Base-by-base conservation (phyloP, 495 filamentous ascomycete genomes). In the Hypoxylon rickii region DNA sequence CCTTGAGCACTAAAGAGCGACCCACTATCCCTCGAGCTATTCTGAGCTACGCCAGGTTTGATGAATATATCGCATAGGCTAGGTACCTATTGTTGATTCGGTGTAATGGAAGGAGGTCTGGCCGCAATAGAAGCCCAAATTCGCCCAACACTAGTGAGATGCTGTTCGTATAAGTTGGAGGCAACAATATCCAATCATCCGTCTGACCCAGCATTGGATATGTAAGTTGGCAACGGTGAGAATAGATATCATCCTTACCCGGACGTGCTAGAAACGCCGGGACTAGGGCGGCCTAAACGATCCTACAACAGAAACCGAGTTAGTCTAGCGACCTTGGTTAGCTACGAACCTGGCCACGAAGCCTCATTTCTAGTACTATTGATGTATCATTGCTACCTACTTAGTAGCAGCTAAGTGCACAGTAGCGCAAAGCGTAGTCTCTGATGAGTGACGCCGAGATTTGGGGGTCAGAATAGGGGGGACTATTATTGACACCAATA, bases 401-500 rank as follows among this genome's bases (percentile, higher is more conserved):
- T 10, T 29, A 29, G 24, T 29, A 29, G 24, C 10, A 29, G 24
- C 24, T n/a, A 29, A 29, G 24, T 29, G 10, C 24, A 4, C 10
- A 52, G 59, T 58, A 53, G 44, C 44, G 53, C 49, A 55, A 51
- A 52, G 40, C 52, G 58, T 48, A 62, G 59, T 52, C 39, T 38
- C 50, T 63, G 37, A 37, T 56, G 42, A 42, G 6, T 32, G 48
- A 56, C 40, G 52, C 59, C 39, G 33, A 63, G 59, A 44, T 57
- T 58, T 63, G 53, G 59, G n/a, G n/a, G n/a, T n/a, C n/a, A n/a
- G n/a, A n/a, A n/a, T n/a, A n/a, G n/a, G n/a, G n/a, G n/a, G n/a
- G n/a, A n/a, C n/a, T n/a, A n/a, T n/a, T n/a, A n/a, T n/a, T n/a
- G n/a, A n/a, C n/a, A n/a, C n/a, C n/a, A n/a, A n/a, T n/a, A n/a